Evolutionary conservation across 1,284 basidiomycete genomes (phyloP).

Genomic region (Ustilago shanxiensis): DNA sequence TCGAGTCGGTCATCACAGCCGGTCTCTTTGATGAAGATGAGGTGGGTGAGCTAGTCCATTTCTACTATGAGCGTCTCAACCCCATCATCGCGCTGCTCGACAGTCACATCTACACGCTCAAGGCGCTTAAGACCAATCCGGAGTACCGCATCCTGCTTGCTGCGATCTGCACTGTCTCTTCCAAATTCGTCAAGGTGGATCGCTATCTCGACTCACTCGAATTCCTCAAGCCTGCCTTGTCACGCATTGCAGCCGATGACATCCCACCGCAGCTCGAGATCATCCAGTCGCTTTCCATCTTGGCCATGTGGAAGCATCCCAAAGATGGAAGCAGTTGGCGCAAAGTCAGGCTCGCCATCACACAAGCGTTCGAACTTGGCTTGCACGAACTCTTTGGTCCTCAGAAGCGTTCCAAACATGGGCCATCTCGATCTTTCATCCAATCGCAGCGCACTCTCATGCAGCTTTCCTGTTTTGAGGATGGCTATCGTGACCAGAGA

Average conservation of each 20-base stretch:
- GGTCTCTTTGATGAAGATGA: constrained; percentile 50
- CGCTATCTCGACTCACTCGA: constrained; percentile 57
- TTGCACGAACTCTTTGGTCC: constrained; percentile 59
- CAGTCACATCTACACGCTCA: constrained; percentile 68
- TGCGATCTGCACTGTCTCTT: constrained; percentile 82
- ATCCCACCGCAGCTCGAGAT: constrained; percentile 79
- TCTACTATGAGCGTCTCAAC: constrained; percentile 56
- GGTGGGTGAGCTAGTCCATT: constrained; percentile 40
- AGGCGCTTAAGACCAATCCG: constrained; percentile 76
- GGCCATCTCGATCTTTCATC: constrained; percentile 44
- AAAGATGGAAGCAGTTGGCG: constrained; percentile 70
- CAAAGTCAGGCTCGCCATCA: constrained; percentile 65
- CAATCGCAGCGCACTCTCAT: constrained; percentile 49
- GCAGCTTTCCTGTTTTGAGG: constrained; percentile 55
- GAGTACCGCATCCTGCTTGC: constrained; percentile 84
- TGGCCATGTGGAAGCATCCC: constrained; percentile 83
- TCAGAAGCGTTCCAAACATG: constrained; percentile 49
- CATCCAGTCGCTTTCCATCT: constrained; percentile 85
- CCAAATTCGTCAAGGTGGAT: constrained; percentile 84
- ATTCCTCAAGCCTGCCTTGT: constrained; percentile 77
- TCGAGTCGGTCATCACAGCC: constrained; percentile 48
- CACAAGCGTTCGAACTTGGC: constrained; percentile 71
- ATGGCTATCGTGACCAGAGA: constrained; percentile 52
- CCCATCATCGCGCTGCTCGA: constrained; percentile 69
- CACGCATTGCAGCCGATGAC: constrained; percentile 76